Base-by-base conservation (phyloP, 2,329 filamentous ascomycete genomes). In the Arthrinium phaeospermum region DNA sequence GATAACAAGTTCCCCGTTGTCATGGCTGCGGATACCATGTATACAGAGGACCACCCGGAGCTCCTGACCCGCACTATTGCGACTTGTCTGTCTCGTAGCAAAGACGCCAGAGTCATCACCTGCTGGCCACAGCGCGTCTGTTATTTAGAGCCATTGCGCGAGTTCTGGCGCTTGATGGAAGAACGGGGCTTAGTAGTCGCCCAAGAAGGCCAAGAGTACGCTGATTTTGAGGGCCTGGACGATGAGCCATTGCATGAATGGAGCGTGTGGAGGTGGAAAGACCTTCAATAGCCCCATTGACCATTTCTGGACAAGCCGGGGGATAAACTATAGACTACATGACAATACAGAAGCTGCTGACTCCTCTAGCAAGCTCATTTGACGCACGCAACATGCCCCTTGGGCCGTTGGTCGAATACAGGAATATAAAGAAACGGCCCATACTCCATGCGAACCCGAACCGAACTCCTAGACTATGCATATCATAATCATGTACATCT, bases 241-340 rank as follows among this genome's bases (percentile, higher is more conserved):
- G 68, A 70, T 53, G 68, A 70, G 68, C 68, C 68, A 13, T 27
- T 70, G 37, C 68, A 70, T 51, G 68, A 70, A 57, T 70, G 68
- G 68, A 51, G 68, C 68, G 68, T 70, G n/a, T 70, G 46, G 30
- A 70, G 49, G 37, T 70, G 68, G 68, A 70, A 70, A 57, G 68
- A 70, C 19, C 67, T 69, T 64, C 57, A 64, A 64, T 64, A 64
- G 57, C 22, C 57, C 57, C 34, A 64, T 22, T 61, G 8, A 19
- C 22, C 30, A 37, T 14, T 34, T n/a, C 5, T 64, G 19, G 34
- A 24, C 19, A 22, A 41, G 19, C 34, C 57, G 4, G 10, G 57
- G 57, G 57, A 41, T 64, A 64, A n/a, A n/a, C 30, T 22, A 64
- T 64, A 64, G 19, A 37, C 7, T 61, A 64, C 34, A 64, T 41